These are phyloP conservation scores for Naganishia randhawae DNA, from an alignment of 768 basidiomycete species.

Conservation along the genomic window DNA sequence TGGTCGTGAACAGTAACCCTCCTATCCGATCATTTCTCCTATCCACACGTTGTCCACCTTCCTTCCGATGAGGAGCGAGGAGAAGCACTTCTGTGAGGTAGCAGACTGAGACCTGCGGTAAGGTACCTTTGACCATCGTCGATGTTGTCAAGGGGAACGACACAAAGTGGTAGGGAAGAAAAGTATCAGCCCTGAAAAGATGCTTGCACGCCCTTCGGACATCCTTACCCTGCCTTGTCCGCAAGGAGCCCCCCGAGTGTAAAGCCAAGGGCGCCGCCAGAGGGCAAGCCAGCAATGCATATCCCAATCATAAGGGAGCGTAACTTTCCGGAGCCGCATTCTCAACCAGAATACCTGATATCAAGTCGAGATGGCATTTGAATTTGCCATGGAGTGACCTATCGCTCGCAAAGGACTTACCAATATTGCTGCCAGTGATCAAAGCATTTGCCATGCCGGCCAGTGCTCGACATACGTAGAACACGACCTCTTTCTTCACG, in stretches of 20 bases:
- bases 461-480: neutral
- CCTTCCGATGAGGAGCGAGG: neutral
- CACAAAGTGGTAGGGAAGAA: neutral
- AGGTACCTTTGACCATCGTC: slow-evolving; percentile 10
- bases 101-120: neutral
- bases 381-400: neutral
- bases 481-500: slow-evolving; percentile 32
- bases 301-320: slow-evolving; percentile 1
- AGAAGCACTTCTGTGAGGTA: neutral
- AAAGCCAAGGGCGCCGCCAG: neutral
- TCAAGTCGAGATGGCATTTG: neutral
- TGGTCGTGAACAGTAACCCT: slow-evolving; percentile 60
- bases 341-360: slow-evolving; percentile 8
- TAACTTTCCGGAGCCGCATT: neutral
- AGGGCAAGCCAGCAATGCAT: slow-evolving; percentile 5
- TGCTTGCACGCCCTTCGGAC: neutral
- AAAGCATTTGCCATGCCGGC: neutral
- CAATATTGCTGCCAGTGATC: neutral
- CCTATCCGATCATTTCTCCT: slow-evolving; percentile 73
- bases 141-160: neutral
- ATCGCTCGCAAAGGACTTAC: neutral
- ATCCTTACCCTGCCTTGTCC: neutral
- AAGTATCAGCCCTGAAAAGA: neutral
- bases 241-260: neutral
- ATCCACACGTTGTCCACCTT: slow-evolving; percentile 31